Base-by-base conservation (phyloP, 2,329 filamentous ascomycete species). In the Diplodia seriata region DNA sequence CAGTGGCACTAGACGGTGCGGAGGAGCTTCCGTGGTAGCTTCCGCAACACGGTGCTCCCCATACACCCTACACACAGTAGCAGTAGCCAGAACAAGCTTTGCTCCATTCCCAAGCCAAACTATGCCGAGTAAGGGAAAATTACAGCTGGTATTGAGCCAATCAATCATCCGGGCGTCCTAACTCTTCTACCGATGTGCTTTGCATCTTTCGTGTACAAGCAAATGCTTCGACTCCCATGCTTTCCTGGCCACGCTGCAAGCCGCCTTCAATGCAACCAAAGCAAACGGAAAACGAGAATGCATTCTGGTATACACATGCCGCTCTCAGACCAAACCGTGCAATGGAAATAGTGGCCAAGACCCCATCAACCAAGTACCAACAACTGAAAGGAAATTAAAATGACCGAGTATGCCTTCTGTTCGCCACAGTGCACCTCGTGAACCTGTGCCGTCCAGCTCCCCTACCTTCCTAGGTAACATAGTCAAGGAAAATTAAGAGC, bases 251-350 rank as follows among this genome's bases (percentile, higher is more conserved):
- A 38, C 36, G 36, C 36, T 38, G 36, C 36, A 38, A 38, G 36
- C 36, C 36, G 11, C 36, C 31, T 6, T 33, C 31, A 38, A 38
- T 38, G 36, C 36, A 38, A 4, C 36, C 36, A 38, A 38, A 38
- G 36, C 11, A 38, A 38, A 38, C 36, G 36, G 36, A 11, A 36
- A 51, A 26, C n/a, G 31, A 51, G 50, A 63, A 63, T 63, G 59
- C 59, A 63, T 63, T 63, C 59, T 51, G 59, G 59, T 63, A 63
- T 63, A 63, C 59, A 63, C 31, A 63, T 63, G 59, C 59, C 59
- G 31, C 47, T 43, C 59, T 20, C 43, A 31, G 23, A 51, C 5
- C 23, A 51, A 26, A 38, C 9, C 8, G 1, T 20, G 5, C 31
- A 51, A 51, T 14, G 31, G 51, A 23, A 20, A 49, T 15, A 63